Base-by-base conservation (phyloP, 1,284 basidiomycete genomes). In the Marasmius oreades region DNA sequence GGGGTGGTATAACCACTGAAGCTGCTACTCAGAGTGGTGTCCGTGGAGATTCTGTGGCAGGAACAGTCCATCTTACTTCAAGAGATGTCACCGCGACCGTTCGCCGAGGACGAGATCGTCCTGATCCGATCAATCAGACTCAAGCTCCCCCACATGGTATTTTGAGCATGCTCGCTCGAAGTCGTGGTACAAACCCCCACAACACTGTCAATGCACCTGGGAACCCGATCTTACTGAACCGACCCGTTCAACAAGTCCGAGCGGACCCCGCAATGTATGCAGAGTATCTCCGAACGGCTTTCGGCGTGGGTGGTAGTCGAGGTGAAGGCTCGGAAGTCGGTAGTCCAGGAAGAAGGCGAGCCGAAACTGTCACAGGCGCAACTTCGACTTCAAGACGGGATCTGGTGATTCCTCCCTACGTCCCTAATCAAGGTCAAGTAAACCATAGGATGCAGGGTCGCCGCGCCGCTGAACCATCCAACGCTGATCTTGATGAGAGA, bases 351-450 rank as follows among this genome's bases (percentile, higher is more conserved):
- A 54, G 56, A 46, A 54, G 56, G 31, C 26, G 56, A 34, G 53
- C 56, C 20, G 56, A 58, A 18, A 58, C 56, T 8, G 56, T 58
- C n/a, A 58, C 56, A 20, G 56, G 56, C 12, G 48, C 51, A 18
- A 20, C 20, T 46, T 10, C 23, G 10, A 46, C n/a, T 26, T 5
- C 26, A 16, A 28, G 47, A 3, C 31, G 47, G 26, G 47, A 26
- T 12, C 14, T 50, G 28, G 26, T 50, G n/a, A 50, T 50, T 33
- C 47, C 47, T 10, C 47, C 47, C 12, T 50, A 50, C 33, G 28
- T 50, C 8, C 47, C 47, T 12, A 20, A 12, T 7, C 47, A 26
- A 28, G 47, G 47, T 8, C 47, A 50, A 33, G 47, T 50, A 18
- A 28, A 50, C 31, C 47, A 50, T 50, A 24, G 47, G 24, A 14